Evolutionary conservation across 768 basidiomycete genomes (phyloP).

Genomic region (Gelatoporia subvermispora): DNA sequence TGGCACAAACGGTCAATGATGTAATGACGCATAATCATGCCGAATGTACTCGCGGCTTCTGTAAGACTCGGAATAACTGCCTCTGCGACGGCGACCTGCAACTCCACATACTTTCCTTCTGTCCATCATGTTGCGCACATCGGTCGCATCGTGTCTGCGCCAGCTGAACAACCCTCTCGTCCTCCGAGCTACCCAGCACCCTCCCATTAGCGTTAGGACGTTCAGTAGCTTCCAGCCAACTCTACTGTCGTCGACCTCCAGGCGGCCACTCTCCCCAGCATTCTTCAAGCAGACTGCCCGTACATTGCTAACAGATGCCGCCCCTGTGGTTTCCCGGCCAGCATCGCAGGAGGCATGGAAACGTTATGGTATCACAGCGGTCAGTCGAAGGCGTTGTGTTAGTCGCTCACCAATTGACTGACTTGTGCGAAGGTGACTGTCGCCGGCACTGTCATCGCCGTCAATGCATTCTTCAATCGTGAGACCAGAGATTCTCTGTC

Average conservation of each 20-base stretch:
- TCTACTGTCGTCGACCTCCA: constrained; percentile 26
- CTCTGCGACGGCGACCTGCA: no score
- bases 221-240: constrained; percentile 30
- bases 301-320: constrained; percentile 45
- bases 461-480: constrained; percentile 67
- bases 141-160: constrained; percentile 16
- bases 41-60: not conserved
- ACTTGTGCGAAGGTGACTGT: constrained; percentile 53
- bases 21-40: constrained; percentile 5
- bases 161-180: constrained; percentile 18
- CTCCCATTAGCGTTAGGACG: constrained; percentile 20
- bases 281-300: constrained; percentile 31
- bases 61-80: no score
- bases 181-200: constrained; percentile 13
- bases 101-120: not conserved
- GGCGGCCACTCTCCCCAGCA: constrained; percentile 17
- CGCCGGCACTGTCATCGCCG: constrained; percentile 60
- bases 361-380: constrained; percentile 49
- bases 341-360: constrained; percentile 40
- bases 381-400: constrained; percentile 22
- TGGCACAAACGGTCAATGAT: not conserved
- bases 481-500: constrained; percentile 71
- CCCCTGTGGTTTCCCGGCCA: constrained; percentile 30
- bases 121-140: constrained; percentile 22
- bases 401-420: not conserved